Conservation (phyloP, 2,329 filamentous ascomycete genomes). For the Sarocladium strictum region DNA sequence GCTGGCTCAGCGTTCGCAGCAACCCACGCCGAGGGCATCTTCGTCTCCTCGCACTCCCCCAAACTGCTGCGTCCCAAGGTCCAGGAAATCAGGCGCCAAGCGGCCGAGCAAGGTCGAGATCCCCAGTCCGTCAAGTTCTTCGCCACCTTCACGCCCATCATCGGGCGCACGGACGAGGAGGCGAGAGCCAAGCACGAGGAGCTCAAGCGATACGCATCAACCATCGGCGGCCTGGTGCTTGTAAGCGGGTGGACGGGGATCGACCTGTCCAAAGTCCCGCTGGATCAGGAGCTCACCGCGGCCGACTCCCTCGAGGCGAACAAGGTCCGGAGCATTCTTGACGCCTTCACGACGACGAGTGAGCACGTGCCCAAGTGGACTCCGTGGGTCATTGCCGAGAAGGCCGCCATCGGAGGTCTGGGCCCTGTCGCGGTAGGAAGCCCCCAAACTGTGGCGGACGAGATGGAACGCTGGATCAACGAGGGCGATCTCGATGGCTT, state of each 20-base stretch:
- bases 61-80: constrained; percentile 55
- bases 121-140: constrained; percentile 60
- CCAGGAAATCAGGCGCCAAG: constrained; percentile 55
- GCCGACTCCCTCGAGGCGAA: constrained; percentile 39
- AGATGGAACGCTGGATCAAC: constrained; percentile 59
- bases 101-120: constrained; percentile 51
- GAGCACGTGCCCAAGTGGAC: neutral
- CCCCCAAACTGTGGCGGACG: constrained; percentile 57
- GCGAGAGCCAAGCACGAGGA: constrained; percentile 58
- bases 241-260: constrained; percentile 70
- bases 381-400: constrained; percentile 9
- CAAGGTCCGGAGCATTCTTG: neutral
- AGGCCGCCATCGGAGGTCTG: constrained; percentile 43
- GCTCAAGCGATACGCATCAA: constrained; percentile 52
- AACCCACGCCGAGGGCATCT: constrained; percentile 66
- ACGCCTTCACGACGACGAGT: constrained; percentile 45
- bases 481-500: constrained; percentile 71
- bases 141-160: constrained; percentile 57
- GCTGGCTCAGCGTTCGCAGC: constrained; percentile 62
- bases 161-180: constrained; percentile 61
- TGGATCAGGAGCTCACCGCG: constrained; percentile 58
- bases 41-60: constrained; percentile 60
- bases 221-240: constrained; percentile 60
- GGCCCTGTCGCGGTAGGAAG: constrained; percentile 61
- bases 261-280: constrained; percentile 49